A percentile compares a stretch with the other conserved stretches of the same genome.
Evolutionary conservation across 2,329 filamentous ascomycete genomes (phyloP).

Genomic region (Piedraia hortae): DNA sequence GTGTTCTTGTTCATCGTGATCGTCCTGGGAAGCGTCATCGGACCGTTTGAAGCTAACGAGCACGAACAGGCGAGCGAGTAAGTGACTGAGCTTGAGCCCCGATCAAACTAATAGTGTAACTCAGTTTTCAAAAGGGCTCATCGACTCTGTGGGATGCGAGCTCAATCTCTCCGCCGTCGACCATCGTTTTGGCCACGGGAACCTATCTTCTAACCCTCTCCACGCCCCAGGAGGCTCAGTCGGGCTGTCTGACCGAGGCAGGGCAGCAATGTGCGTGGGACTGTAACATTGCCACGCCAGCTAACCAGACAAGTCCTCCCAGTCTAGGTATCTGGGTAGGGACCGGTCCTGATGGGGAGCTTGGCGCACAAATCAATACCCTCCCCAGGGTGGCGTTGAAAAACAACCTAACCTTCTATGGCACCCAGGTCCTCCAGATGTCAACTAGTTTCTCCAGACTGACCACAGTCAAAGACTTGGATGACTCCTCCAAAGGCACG

Average conservation of each 20-base stretch:
- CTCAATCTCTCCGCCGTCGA: conserved; percentile 21
- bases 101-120: too few species aligned
- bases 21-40: conserved; percentile 12
- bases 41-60: conserved; percentile 10
- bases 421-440: conserved; percentile 25
- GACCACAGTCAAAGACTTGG: conserved; percentile 28
- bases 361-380: conserved; percentile 10
- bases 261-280: conserved; percentile 32
- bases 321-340: conserved; percentile 9
- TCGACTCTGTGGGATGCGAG: conserved; percentile 12
- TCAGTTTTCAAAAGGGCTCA: too few species aligned
- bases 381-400: too few species aligned
- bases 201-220: conserved; percentile 27
- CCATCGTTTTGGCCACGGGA: conserved; percentile 28
- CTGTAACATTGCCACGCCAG: conserved; percentile 23
- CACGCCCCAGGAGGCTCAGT: conserved; percentile 22
- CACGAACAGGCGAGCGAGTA: too few species aligned
- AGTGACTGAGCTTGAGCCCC: too few species aligned
- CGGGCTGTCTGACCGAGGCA: conserved; percentile 29
- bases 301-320: too few species aligned
- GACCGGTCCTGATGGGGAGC: conserved; percentile 4
- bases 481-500: conserved; percentile 28
- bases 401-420: conserved; percentile 23
- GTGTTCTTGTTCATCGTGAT: conserved; percentile 10
- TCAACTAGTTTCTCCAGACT: conserved; percentile 19